phyloP scores from a whole-genome alignment of 2,329 filamentous ascomycete genomes.

The Neonectria punicea region DNA sequence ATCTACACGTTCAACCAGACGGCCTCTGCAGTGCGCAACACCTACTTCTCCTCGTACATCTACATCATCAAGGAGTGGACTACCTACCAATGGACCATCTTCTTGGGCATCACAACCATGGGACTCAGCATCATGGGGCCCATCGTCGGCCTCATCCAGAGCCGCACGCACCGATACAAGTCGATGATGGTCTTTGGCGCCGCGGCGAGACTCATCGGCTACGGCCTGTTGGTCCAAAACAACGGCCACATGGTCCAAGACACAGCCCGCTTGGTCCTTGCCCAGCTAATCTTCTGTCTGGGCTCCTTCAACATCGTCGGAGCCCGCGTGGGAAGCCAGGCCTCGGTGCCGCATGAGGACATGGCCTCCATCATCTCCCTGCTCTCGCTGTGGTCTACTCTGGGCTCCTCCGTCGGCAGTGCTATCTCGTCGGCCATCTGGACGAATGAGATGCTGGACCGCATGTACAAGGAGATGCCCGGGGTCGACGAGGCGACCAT shows the following conservation, averaged over 20 bases:
- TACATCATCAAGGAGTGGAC: slow-evolving; percentile 55
- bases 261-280: slow-evolving; percentile 48
- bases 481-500: slow-evolving; percentile 38
- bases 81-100: slow-evolving; percentile 54
- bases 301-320: slow-evolving; percentile 53
- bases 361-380: slow-evolving; percentile 52
- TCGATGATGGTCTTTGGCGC: slow-evolving; percentile 52
- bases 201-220: slow-evolving; percentile 48
- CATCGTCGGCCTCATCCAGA: slow-evolving; percentile 49
- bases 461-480: slow-evolving; percentile 47
- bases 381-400: slow-evolving; percentile 52
- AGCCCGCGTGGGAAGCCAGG: slow-evolving; percentile 52
- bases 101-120: slow-evolving; percentile 53
- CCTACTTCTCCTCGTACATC: slow-evolving; percentile 52
- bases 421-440: slow-evolving; percentile 52
- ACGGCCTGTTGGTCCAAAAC: slow-evolving; percentile 47
- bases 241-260: slow-evolving; percentile 46
- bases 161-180: slow-evolving; percentile 54
- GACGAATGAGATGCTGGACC: slow-evolving; percentile 51
- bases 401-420: slow-evolving; percentile 52
- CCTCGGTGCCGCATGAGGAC: slow-evolving; percentile 56
- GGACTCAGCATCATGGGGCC: slow-evolving; percentile 51
- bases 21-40: slow-evolving; percentile 50
- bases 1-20: slow-evolving; percentile 49
- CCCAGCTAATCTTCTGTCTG: slow-evolving; percentile 51